Conservation (phyloP, 208 protist species). For the Acanthamoeba triangularis region DNA sequence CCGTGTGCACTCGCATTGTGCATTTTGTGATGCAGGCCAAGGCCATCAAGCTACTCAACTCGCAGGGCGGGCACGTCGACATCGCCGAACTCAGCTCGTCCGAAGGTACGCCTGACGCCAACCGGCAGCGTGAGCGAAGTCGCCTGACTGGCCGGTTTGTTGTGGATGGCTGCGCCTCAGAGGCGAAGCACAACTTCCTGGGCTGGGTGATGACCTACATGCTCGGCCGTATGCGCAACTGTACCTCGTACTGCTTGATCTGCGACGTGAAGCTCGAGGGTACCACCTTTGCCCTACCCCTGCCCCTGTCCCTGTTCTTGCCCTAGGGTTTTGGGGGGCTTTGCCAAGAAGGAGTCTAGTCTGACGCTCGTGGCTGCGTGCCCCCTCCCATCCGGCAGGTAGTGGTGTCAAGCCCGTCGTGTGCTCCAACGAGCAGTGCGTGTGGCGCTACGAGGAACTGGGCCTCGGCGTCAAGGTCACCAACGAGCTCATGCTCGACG, state of each 20-base stretch:
- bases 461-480: slow-evolving; percentile 61
- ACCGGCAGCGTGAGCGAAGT: background rate
- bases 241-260: slow-evolving; percentile 26
- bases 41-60: background rate
- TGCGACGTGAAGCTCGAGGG: slow-evolving; percentile 53
- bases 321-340: too few species aligned
- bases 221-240: slow-evolving; percentile 65
- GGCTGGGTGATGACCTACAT: slow-evolving; percentile 66
- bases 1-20: background rate
- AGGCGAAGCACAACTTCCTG: slow-evolving; percentile 67
- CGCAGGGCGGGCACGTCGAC: background rate
- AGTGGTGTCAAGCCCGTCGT: slow-evolving; percentile 64
- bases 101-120: background rate
- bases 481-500: slow-evolving; percentile 27
- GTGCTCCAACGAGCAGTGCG: slow-evolving; percentile 16
- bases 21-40: background rate
- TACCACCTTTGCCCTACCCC: background rate
- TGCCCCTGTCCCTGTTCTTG: too few species aligned
- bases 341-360: too few species aligned
- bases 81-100: background rate
- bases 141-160: background rate
- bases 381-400: background rate
- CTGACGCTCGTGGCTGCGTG: too few species aligned
- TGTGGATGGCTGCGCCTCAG: background rate
- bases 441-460: slow-evolving; percentile 68